These are phyloP conservation scores for Phialophora tarda DNA, from an alignment of 2,329 filamentous ascomycete species.

Conservation along the genomic window DNA sequence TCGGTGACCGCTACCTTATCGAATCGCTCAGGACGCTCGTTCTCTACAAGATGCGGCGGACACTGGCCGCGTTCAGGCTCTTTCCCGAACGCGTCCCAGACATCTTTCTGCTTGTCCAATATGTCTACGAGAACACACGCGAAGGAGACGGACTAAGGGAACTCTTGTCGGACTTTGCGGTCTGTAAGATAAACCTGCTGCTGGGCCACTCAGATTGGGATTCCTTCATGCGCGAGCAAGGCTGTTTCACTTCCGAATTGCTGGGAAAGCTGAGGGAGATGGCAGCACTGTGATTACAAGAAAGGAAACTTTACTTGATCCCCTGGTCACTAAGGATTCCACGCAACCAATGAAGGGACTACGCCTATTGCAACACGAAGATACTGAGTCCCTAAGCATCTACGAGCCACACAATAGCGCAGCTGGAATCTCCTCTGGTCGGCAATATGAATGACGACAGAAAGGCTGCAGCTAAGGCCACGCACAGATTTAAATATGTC, in stretches of 20 bases:
- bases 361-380: not conserved
- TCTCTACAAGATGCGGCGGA: conserved; percentile 44
- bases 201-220: conserved; percentile 10
- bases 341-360: not conserved
- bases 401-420: not conserved
- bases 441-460: not conserved
- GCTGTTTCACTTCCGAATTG: conserved; percentile 9
- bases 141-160: conserved; percentile 19
- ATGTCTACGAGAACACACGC: conserved; percentile 46
- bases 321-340: not conserved
- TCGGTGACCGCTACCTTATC: conserved; percentile 52
- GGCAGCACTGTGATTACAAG: not conserved
- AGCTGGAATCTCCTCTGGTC: not conserved
- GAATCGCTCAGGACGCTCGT: conserved; percentile 42
- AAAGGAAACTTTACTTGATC: not conserved
- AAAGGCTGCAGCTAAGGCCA: not conserved
- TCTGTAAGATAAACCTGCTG: conserved; percentile 26
- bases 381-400: conserved; percentile 1
- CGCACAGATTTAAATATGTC: not conserved
- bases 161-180: conserved; percentile 37
- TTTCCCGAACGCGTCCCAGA: conserved; percentile 40
- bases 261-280: conserved; percentile 8
- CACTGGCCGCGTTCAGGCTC: conserved; percentile 43
- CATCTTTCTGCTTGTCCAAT: conserved; percentile 45
- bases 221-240: conserved; percentile 8